phyloP scores from a whole-genome alignment of 768 basidiomycete genomes.

The Amanita rubescens region DNA sequence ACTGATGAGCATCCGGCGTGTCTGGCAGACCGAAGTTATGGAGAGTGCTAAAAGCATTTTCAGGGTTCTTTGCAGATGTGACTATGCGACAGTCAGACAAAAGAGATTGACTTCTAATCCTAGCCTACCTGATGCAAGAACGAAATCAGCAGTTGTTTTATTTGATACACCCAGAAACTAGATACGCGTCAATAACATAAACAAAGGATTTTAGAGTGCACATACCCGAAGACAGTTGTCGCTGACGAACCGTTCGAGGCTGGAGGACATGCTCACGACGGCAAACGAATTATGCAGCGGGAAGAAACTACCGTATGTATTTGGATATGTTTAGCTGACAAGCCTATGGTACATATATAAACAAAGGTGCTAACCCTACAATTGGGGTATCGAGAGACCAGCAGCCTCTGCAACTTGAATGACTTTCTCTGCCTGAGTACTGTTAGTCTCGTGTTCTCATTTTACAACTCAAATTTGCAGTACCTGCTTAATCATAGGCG shows the following conservation, averaged over 20 bases:
- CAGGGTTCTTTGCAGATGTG: conserved; percentile 76
- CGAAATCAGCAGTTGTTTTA: conserved; percentile 77
- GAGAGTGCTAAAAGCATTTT: conserved; percentile 70
- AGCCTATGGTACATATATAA: neutral
- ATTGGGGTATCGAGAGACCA: conserved; percentile 41
- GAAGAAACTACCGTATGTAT: neutral
- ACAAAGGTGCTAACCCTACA: neutral
- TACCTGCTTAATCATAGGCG: conserved; percentile 84
- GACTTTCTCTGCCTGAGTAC: conserved; percentile 35
- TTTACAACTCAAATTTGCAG: conserved; percentile 6
- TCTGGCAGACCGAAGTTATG: conserved; percentile 74
- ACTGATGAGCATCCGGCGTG: conserved; percentile 71
- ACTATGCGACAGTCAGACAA: conserved; percentile 32
- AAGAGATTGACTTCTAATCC: neutral
- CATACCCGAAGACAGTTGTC: conserved; percentile 69
- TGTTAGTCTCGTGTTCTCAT: neutral
- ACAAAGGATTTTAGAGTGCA: conserved; percentile 4
- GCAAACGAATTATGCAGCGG: neutral
- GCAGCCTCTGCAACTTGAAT: conserved; percentile 48
- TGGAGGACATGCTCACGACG: conserved; percentile 43
- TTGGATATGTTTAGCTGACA: neutral
- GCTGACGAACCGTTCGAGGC: conserved; percentile 66
- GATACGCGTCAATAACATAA: neutral
- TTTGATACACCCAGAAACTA: conserved; percentile 84
- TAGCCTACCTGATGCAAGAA: conserved; percentile 71